Conservation (phyloP, 1,139 yeast species). For the Lodderomyces theae region DNA sequence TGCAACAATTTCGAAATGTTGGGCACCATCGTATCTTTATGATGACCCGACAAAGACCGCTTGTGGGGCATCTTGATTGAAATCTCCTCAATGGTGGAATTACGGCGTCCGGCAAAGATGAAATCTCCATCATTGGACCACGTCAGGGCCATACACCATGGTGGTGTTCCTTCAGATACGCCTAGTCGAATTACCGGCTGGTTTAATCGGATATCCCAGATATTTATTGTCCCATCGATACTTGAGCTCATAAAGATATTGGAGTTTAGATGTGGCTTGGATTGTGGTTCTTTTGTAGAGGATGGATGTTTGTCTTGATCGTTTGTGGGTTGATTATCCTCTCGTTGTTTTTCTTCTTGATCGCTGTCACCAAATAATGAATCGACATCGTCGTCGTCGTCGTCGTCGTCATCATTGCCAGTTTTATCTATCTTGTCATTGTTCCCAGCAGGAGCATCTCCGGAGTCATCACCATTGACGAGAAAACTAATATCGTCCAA, state of each 20-base stretch:
- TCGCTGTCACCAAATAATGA: conserved; percentile 82
- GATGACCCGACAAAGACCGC: conserved; percentile 18
- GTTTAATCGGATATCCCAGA: conserved; percentile 75
- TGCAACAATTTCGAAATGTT: conserved; percentile 58
- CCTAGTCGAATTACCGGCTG: conserved; percentile 52
- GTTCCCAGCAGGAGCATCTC: neutral
- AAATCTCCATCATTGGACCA: conserved; percentile 86
- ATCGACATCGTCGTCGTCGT: conserved; percentile 54
- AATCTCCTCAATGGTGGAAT: conserved; percentile 83
- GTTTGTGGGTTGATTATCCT: conserved; percentile 10
- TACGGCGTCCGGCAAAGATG: conserved; percentile 84
- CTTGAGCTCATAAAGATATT: conserved; percentile 73
- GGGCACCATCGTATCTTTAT: conserved; percentile 30
- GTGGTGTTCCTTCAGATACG: conserved; percentile 70
- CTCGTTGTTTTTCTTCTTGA: conserved; percentile 37
- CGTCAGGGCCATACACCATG: conserved; percentile 93
- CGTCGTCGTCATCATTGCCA: conserved; percentile 2
- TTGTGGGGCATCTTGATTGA: conserved; percentile 62
- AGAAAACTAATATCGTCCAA: conserved; percentile 38
- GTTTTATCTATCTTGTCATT: too few relatives aligned
- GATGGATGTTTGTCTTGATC: conserved; percentile 17
- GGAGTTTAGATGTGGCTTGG: conserved; percentile 41
- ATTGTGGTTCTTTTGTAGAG: conserved; percentile 10
- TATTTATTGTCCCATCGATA: conserved; percentile 75
- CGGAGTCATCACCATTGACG: conserved; percentile 16